Base-by-base conservation (phyloP, 2,329 filamentous ascomycete species). In the Fusarium chuoi region DNA sequence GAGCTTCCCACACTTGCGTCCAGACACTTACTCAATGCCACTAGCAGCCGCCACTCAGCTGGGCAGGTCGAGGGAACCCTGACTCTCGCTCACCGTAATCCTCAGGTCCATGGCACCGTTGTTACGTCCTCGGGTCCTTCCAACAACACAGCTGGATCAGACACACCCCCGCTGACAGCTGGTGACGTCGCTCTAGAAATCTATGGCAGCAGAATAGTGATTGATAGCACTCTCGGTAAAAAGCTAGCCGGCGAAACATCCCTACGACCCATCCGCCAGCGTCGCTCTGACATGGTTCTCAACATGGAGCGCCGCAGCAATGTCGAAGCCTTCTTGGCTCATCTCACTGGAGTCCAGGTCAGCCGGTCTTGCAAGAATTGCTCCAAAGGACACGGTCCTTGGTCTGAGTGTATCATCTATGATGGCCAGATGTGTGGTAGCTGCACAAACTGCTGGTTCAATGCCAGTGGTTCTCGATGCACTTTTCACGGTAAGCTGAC, bases 361-460 rank as follows among this genome's bases (percentile, higher is more conserved):
- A 75, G 82, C 0, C 82, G 83, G n/a, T 83, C 87, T 1, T 91
- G 89, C 79, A 89, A 89, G 79, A 90, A 89, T 79, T 91, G 89
- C 78, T 84, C 86, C 79, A 90, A 89, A 77, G 88, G 88, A 8
- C 87, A 90, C 68, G 89, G 89, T 0, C 89, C 89, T 0, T 91
- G 88, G 88, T 87, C 83, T 2, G 83, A 84, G 22, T 91, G 89
- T 71, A 84, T 91, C n/a, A 82, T 89, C n/a, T 86, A 89, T 28
- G 86, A 87, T 54, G 88, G 89, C 4, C 87, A 89, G 77, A 88
- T 90, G 87, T 90, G 87, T 66, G 89, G 89, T 15, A 89, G 87
- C 75, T 91, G 89, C 70, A 86, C 88, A 65, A 91, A 91, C 76
- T 91, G 89, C 78, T 90, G 89, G 89, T 90, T 88, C 79, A 91